A percentile compares a stretch with the other conserved stretches of the same genome.
phyloP scores from a whole-genome alignment of 257 asterid species.

The Eustoma russellianum region DNA sequence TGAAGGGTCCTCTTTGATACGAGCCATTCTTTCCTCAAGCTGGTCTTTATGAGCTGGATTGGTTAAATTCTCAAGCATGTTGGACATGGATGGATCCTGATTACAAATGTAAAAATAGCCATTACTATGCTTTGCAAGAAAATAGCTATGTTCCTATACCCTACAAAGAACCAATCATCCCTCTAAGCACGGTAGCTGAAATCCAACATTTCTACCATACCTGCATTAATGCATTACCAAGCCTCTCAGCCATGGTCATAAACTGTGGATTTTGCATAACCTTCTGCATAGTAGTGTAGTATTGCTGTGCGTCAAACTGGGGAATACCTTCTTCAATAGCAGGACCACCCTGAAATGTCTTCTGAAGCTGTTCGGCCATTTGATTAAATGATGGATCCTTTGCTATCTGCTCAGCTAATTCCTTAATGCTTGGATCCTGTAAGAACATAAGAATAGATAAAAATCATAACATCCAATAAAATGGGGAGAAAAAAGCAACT shows the following conservation, averaged over 20 bases:
- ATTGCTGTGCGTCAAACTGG: conserved; percentile 78
- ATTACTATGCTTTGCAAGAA: neutral
- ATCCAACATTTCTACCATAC: conserved; percentile 21
- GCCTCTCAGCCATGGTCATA: conserved; percentile 92
- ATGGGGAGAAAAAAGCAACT: too few relatives aligned
- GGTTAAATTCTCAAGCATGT: conserved; percentile 83
- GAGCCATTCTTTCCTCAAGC: conserved; percentile 82
- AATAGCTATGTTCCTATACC: neutral
- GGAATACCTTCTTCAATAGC: conserved; percentile 62
- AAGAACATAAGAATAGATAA: neutral
- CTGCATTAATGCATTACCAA: conserved; percentile 90
- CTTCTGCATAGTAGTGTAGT: conserved; percentile 85
- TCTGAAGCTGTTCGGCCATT: conserved; percentile 98
- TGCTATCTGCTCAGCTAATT: conserved; percentile 86
- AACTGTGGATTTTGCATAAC: conserved; percentile 99
- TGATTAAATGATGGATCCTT: conserved; percentile 86
- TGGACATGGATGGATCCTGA: conserved; percentile 96
- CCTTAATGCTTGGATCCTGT: conserved; percentile 96
- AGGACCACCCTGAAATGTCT: conserved; percentile 72
- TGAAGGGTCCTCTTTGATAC: conserved; percentile 84
- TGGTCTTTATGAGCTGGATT: conserved; percentile 80
- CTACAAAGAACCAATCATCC: neutral
- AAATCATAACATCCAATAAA: too few relatives aligned
- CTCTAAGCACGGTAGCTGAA: conserved; percentile 3
- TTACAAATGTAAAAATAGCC: conserved; percentile 6